Evolutionary conservation across 805 yeast species (phyloP).

Genomic region (Lachancea kluyveri): DNA sequence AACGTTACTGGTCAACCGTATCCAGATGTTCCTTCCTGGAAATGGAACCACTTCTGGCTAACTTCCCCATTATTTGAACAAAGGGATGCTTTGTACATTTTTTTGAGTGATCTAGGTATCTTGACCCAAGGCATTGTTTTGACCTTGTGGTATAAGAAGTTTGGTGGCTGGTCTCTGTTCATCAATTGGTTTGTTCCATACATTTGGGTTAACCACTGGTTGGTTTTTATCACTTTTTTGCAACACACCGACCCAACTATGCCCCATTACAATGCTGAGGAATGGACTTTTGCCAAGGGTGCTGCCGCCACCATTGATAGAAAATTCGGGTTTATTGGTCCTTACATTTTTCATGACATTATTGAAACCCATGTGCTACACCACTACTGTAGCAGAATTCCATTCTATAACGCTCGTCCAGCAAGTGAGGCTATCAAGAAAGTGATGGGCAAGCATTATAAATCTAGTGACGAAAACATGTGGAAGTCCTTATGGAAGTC

Average conservation of each 20-base stretch:
- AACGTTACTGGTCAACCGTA: constrained; percentile 75
- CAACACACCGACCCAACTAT: constrained; percentile 77
- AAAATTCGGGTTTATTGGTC: constrained; percentile 74
- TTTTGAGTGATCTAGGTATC: constrained; percentile 70
- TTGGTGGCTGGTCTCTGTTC: constrained; percentile 56
- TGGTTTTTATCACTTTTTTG: constrained; percentile 76
- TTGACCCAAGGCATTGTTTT: constrained; percentile 44
- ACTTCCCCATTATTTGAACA: constrained; percentile 66
- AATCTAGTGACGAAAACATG: constrained; percentile 63
- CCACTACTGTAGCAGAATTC: constrained; percentile 78
- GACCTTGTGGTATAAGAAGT: constrained; percentile 53
- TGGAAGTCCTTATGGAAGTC: constrained; percentile 58
- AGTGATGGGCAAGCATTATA: constrained; percentile 82
- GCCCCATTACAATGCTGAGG: constrained; percentile 71
- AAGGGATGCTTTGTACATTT: constrained; percentile 64
- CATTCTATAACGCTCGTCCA: constrained; percentile 80
- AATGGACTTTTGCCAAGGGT: constrained; percentile 85
- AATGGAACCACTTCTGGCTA: constrained; percentile 67
- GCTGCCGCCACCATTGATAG: constrained; percentile 88
- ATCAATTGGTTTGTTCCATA: constrained; percentile 75
- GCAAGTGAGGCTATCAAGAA: constrained; percentile 73
- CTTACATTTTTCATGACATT: constrained; percentile 77
- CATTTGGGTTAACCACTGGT: constrained; percentile 82
- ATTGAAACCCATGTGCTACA: constrained; percentile 88
- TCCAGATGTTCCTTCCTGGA: constrained; percentile 41